Base-by-base conservation (phyloP, 73 alveolate species). In the Breviolum minutum region DNA sequence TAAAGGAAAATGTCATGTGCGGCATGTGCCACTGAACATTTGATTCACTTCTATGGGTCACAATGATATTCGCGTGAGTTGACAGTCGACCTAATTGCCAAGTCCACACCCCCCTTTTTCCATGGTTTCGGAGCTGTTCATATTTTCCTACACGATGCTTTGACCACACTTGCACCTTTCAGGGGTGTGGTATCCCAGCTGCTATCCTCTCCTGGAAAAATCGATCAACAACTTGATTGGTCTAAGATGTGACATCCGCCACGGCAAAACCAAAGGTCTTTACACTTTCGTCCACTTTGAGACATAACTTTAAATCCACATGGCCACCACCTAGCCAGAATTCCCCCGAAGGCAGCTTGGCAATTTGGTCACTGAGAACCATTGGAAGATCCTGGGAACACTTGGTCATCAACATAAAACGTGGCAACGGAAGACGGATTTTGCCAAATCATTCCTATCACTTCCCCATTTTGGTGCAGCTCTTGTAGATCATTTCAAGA, bases 301-400 rank as follows among this genome's bases (percentile, higher is more conserved):
- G 98, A 60, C 90, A 81, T n/a, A 92, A 66, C 98, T 92, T 92
- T 12, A 92, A 32, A n/a, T 92, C 98, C 12, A 92, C 91, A 27
- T 92, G 98, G 29, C 98, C 98, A 9, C 98, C 98, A 69, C 98
- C 98, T 69, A 92, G 69, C 98, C 98, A 92, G n/a, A 92, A 74
- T 19, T 92, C 63, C 17, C 91, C 98, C 5, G 97, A 70, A 27
- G 97, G 88, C 48, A 92, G 91, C 40, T 77, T 54, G 64, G 98
- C 81, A 70, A 89, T 89, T 16, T 71, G 69, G 32, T 87, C 95
- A 30, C 95, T 87, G 22, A 87, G 77, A 12, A 87, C 29, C 85
- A 87, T 87, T 32, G 95, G 95, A 40, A 87, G 95, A 87, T 87
- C 95, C 87, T 79, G 87, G 24, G 81, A 40, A 40, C 54, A 40